Percentiles rank a stretch among this genome's conserved stretches.
These are phyloP conservation scores for Puccinellia tenuiflora DNA, from an alignment of 176 grass and related monocot species.

Conservation along the genomic window DNA sequence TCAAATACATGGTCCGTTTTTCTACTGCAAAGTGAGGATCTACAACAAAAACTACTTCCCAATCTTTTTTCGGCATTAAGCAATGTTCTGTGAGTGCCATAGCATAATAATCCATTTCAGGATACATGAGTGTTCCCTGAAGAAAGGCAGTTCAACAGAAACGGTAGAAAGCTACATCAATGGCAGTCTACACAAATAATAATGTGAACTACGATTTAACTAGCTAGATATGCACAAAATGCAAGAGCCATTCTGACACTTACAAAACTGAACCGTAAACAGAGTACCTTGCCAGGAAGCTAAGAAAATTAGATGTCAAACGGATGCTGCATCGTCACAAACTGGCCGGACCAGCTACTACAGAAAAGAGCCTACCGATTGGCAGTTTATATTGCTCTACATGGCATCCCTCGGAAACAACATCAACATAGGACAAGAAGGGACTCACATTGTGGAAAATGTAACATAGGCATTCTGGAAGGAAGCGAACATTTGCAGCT, in stretches of 20 bases:
- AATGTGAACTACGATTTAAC: neutral
- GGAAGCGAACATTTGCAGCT: conserved; percentile 89
- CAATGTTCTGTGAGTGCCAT: neutral
- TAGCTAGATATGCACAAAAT: neutral
- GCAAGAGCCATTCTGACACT: neutral
- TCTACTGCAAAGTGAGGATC: neutral
- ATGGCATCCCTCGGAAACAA: neutral
- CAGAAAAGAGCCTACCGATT: neutral
- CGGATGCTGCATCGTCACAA: neutral
- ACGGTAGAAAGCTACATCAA: neutral
- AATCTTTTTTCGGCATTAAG: neutral
- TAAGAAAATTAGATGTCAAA: neutral
- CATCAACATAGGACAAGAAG: neutral
- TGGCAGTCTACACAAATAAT: neutral
- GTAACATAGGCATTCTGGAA: conserved; percentile 95
- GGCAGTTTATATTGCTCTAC: neutral
- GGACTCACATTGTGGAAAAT: conserved; percentile 96
- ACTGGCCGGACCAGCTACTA: neutral
- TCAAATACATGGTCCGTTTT: conserved; percentile 5
- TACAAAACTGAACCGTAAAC: neutral
- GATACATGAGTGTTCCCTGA: neutral
- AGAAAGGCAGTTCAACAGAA: neutral
- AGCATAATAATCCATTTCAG: neutral
- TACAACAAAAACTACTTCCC: neutral
- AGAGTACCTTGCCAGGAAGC: neutral